Base-by-base conservation (phyloP, 2,329 filamentous ascomycete genomes). In the Parastagonospora nodorum region DNA sequence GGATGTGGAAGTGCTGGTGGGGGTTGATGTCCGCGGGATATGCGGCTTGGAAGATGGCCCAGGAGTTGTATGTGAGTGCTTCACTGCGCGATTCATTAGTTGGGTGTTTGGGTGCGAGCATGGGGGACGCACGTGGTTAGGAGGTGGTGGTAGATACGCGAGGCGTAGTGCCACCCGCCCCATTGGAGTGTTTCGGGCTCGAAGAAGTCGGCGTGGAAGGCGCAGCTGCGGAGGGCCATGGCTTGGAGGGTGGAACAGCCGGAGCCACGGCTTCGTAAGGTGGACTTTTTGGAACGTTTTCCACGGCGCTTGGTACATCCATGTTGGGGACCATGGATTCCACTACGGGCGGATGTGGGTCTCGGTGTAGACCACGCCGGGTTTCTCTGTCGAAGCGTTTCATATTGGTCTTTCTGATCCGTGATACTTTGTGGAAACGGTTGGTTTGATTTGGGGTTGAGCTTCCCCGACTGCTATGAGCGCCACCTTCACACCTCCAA, bases 291-390 rank as follows among this genome's bases (percentile, higher is more conserved):
- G n/a, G 49, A 16, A n/a, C 46, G 51, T 43, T 24, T 55, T 15
- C 63, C 60, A n/a, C 50, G 42, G 42, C 15, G 49, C 51, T 31
- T 51, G 45, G 24, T 42, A 56, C 24, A 50, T 37, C 63, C 63
- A 66, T 31, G n/a, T 30, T 49, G 10, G 55, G 46, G 19, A 60
- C 39, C 61, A 64, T 66, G 14, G 63, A 62, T 11, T 35, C 41
- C 12, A 58, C 57, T 10, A 38, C 37, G 8, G 8, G 40, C 28
- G 30, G 50, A 50, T 4, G 43, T 54, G 2, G 2, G 33, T 53
- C 40, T 66, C 58, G 9, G 43, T 53, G 39, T 57, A 66, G 32
- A 65, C 57, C 11, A 60, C 58, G 8, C 63, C 61, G 3, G 3
- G 44, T 40, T 12, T 14, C 16, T 32, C 40, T 46, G 7, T 46